phyloP scores from a whole-genome alignment of 2,329 filamentous ascomycete species.

The Trichoderma atroviride region DNA sequence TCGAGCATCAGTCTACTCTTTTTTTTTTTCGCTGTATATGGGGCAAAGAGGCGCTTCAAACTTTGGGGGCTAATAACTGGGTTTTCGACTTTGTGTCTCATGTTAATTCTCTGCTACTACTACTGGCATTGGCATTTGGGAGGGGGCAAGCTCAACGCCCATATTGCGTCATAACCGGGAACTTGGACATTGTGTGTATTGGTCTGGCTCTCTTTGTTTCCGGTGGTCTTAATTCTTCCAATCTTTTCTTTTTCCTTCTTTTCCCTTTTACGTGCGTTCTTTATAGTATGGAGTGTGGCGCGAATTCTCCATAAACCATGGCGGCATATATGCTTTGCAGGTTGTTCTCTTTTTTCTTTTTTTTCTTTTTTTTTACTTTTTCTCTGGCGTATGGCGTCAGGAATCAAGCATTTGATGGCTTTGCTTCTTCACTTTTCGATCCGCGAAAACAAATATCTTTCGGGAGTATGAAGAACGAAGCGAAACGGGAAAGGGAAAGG shows the following conservation, averaged over 20 bases:
- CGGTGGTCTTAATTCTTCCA: not conserved
- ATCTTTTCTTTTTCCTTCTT: not conserved
- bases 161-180: not conserved
- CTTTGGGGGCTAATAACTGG: constrained; percentile 1
- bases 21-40: not conserved
- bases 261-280: not conserved
- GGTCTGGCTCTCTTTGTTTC: not conserved
- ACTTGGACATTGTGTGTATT: not conserved
- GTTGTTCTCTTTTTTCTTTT: not conserved
- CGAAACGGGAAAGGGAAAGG: not conserved
- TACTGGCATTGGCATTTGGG: not conserved
- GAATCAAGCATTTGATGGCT: constrained; percentile 12
- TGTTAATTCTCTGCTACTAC: not conserved
- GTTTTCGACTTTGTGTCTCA: not conserved
- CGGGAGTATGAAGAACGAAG: not conserved
- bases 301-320: constrained; percentile 2
- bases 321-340: not conserved
- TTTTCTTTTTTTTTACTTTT: constrained; percentile 11
- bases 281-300: not conserved
- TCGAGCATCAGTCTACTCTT: not conserved
- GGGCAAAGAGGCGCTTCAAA: not conserved
- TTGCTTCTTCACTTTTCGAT: constrained; percentile 6
- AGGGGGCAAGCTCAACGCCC: not conserved
- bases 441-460: not conserved
- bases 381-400: constrained; percentile 25